phyloP scores from a whole-genome alignment of 2,329 filamentous ascomycete species.

The Tolypocladium guangdongense region DNA sequence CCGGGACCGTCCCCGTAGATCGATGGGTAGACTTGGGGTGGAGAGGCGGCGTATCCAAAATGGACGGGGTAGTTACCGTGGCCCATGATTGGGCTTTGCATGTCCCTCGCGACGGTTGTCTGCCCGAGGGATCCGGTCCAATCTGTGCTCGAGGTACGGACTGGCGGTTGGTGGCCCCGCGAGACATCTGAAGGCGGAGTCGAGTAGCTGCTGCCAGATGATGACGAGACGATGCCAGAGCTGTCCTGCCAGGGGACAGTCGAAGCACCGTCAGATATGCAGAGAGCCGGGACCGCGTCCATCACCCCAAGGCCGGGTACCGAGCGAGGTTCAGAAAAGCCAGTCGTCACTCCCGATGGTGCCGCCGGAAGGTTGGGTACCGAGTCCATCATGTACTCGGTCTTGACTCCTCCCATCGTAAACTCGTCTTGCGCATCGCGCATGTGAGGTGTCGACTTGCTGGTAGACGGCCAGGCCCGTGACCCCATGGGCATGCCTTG shows the following conservation, averaged over 20 bases:
- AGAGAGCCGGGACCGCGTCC: constrained; percentile 6
- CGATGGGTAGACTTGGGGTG: constrained; percentile 20
- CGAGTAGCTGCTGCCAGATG: constrained; percentile 36
- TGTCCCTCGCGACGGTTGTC: constrained; percentile 7
- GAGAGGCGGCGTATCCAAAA: constrained; percentile 16
- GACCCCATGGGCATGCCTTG: constrained; percentile 7
- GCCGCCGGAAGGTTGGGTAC: constrained; percentile 8
- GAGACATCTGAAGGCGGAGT: constrained; percentile 30
- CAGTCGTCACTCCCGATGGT: constrained; percentile 6
- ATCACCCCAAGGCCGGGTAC: constrained; percentile 12
- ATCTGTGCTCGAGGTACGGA: constrained; percentile 16
- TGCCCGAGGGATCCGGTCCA: constrained; percentile 22
- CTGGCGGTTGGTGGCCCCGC: constrained; percentile 14
- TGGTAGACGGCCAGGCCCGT: constrained; percentile 12
- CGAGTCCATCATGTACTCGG: constrained; percentile 12
- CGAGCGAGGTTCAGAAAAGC: constrained; percentile 12
- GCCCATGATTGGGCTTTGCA: constrained; percentile 11
- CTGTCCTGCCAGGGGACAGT: constrained; percentile 22
- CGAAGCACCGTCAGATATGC: constrained; percentile 10
- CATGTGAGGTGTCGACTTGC: constrained; percentile 5
- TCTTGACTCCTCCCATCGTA: constrained; percentile 7
- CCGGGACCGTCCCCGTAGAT: constrained; percentile 19
- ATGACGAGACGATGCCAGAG: constrained; percentile 32
- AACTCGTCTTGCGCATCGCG: constrained; percentile 10
- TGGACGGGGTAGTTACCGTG: constrained; percentile 15